Evolutionary conservation across 2,329 filamentous ascomycete species (phyloP), one percentile per base, ranked within the genome.

Genomic region (Pyrenophora tritici-repentis): DNA sequence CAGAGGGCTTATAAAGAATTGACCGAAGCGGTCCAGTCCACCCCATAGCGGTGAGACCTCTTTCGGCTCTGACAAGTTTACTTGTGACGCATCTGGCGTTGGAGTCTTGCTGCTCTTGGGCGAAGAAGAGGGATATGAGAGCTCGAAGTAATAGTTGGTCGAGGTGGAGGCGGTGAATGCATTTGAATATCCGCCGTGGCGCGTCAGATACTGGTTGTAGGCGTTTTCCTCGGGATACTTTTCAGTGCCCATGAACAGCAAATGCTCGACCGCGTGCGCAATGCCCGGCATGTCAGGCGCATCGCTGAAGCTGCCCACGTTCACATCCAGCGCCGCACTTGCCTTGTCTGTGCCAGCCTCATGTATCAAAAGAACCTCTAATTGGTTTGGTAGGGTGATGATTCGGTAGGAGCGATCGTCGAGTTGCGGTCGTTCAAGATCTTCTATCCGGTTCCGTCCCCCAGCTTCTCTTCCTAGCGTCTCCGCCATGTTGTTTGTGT

Each of bases 61-160:
- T 54, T 75, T 76, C 5, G 72, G 62, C 8, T 60, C 55, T 35
- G 70, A 65, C 37, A 76, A 53, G 36, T 71, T 69, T 24, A 70
- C 61, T 42, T 70, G 65, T 52, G 75, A 75, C 34, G 61, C 68
- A 40, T 66, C 64, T 16, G 65, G 56, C 17, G 76, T 75, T 54
- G 73, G 67, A 13, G 62, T 57, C 13, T 69, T 68, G 56, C 86
- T 85, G 69, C 81, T 84, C 57, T 74, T 67, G 2, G 76, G 72
- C 38, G 78, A 78, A 34, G 79, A 78, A 10, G 88, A 83, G 43
- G 90, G 90, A 26, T 91, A 91, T 16, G 90, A 90, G 50, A 97
- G 86, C 68, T 99, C 94, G 72, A 99, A 99, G 76, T 90, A 97
- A 78, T 96, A 99, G 76, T 97, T 97, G 58, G 94, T 99, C 44